A percentile compares a stretch with the other conserved stretches of the same genome.
These are phyloP conservation scores for Dryadomyces quercivorus DNA, from an alignment of 2,329 filamentous ascomycete species.

Conservation along the genomic window DNA sequence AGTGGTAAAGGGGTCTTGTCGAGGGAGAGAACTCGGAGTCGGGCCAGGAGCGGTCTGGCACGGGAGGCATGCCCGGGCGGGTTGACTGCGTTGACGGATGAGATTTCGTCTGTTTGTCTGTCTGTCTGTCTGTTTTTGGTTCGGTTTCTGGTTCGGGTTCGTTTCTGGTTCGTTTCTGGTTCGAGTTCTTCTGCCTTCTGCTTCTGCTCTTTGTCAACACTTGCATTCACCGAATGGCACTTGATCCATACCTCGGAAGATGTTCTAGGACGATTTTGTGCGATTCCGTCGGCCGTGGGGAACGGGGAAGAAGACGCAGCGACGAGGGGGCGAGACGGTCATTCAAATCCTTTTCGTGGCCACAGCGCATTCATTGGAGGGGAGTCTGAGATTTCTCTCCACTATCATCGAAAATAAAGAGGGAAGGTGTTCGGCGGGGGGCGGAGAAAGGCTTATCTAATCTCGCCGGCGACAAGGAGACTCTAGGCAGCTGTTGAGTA, in stretches of 20 bases:
- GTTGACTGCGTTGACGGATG: not conserved
- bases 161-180: not conserved
- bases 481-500: too few relatives aligned
- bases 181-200: not conserved
- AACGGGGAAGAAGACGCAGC: not conserved
- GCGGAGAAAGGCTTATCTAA: too few relatives aligned
- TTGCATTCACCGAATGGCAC: too few relatives aligned
- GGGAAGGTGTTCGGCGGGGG: too few relatives aligned
- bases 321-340: not conserved
- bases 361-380: too few relatives aligned
- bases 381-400: not conserved
- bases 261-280: too few relatives aligned
- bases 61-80: slow-evolving; percentile 1
- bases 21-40: not conserved
- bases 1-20: not conserved
- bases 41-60: not conserved
- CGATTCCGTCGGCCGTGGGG: not conserved
- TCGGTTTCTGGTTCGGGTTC: not conserved
- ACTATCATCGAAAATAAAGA: too few relatives aligned
- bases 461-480: too few relatives aligned
- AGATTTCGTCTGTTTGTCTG: too few relatives aligned
- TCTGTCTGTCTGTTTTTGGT: not conserved
- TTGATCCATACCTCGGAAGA: too few relatives aligned
- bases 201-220: not conserved
- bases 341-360: not conserved